Percentiles rank a stretch among this genome's conserved stretches.
Conservation (phyloP, 2,329 filamentous ascomycete genomes). For the Apiospora kogelbergensis region DNA sequence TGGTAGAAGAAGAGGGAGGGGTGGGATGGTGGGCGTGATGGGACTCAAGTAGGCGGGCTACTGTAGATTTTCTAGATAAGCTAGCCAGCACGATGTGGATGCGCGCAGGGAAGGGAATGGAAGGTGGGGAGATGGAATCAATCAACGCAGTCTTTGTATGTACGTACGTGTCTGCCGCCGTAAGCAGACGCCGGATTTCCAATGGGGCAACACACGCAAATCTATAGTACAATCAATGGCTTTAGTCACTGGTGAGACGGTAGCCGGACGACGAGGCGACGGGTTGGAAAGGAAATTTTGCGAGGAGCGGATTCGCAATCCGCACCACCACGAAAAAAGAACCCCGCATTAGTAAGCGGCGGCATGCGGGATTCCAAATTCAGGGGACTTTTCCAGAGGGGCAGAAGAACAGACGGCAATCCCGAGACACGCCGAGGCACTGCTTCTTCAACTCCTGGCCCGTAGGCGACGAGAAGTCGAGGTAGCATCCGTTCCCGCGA, state of each 20-base stretch:
- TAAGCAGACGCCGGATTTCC: no score
- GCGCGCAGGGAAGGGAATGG: neutral
- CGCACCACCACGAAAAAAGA: neutral
- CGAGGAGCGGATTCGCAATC: neutral
- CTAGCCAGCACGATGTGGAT: neutral
- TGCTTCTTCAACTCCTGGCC: no score
- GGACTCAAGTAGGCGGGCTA: neutral
- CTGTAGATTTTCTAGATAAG: constrained; percentile 6
- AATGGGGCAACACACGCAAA: neutral
- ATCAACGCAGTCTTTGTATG: no score
- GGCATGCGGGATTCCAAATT: neutral
- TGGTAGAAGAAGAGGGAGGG: neutral
- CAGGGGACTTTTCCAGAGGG: neutral
- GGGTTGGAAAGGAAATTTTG: neutral
- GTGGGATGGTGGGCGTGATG: neutral
- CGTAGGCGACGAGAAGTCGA: no score
- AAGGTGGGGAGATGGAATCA: neutral
- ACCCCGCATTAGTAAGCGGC: constrained; percentile 9
- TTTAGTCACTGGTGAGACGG: neutral
- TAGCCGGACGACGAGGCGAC: neutral
- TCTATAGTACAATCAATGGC: neutral
- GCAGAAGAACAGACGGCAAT: neutral
- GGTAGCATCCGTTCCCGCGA: no score
- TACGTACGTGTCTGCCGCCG: no score
- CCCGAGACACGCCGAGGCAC: neutral